These are phyloP conservation scores for Dictyostelium citrinum DNA, from an alignment of 78 protist species.

Conservation along the genomic window DNA sequence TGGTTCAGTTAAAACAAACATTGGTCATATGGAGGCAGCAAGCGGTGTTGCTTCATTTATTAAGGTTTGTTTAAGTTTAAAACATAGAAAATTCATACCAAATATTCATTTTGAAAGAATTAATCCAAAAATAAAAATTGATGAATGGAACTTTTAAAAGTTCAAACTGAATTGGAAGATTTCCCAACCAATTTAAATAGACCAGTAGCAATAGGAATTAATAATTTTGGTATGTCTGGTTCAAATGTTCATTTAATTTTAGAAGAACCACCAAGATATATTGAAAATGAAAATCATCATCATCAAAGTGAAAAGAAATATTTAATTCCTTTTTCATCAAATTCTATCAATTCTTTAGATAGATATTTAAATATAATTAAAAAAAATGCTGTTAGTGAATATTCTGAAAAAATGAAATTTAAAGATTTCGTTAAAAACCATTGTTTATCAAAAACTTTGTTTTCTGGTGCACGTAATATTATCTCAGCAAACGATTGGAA, in stretches of 20 bases:
- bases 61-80: slow-evolving; percentile 38
- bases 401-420: background rate
- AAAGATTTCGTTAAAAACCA: slow-evolving; percentile 5
- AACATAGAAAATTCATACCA: background rate
- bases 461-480: background rate
- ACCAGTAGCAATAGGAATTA: slow-evolving; percentile 40
- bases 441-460: background rate
- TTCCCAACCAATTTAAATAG: background rate
- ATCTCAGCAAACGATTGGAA: background rate
- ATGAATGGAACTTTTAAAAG: slow-evolving; percentile 11
- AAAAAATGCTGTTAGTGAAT: background rate
- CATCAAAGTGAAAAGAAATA: background rate
- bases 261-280: background rate
- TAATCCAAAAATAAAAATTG: slow-evolving; percentile 45
- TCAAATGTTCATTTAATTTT: slow-evolving; percentile 72
- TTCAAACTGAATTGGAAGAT: background rate
- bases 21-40: slow-evolving; percentile 80
- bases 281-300: no score
- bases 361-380: background rate
- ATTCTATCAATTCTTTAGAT: slow-evolving; percentile 23
- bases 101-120: background rate
- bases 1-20: slow-evolving; percentile 69
- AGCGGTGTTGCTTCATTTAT: slow-evolving; percentile 60
- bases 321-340: slow-evolving; percentile 34
- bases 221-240: slow-evolving; percentile 86